phyloP scores from a whole-genome alignment of 1,139 yeast genomes.

The Taphrina confusa region DNA sequence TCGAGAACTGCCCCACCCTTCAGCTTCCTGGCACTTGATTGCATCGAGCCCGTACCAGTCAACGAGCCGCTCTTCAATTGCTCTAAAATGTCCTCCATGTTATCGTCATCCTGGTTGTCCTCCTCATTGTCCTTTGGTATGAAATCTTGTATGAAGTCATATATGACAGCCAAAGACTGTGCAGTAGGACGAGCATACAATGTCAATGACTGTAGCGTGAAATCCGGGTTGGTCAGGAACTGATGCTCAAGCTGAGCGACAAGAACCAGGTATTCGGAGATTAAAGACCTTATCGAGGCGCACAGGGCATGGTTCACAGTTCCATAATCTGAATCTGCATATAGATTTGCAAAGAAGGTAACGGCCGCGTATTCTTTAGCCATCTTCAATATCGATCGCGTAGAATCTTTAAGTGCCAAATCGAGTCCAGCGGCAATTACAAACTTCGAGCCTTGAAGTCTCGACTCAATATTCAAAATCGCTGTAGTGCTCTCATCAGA shows the following conservation, averaged over 20 bases:
- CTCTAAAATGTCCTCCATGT: conserved; percentile 44
- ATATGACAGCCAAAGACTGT: conserved; percentile 57
- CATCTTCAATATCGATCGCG: conserved; percentile 59
- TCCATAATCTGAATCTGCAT: conserved; percentile 62
- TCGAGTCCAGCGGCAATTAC: conserved; percentile 66
- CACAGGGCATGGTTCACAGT: conserved; percentile 74
- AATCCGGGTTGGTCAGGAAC: conserved; percentile 52
- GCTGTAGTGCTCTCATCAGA: conserved; percentile 40
- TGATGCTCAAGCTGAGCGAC: conserved; percentile 59
- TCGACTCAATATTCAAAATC: conserved; percentile 56
- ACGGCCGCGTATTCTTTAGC: conserved; percentile 67
- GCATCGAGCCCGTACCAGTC: conserved; percentile 41
- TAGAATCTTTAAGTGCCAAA: conserved; percentile 70
- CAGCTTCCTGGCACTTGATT: conserved; percentile 31
- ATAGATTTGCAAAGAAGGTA: conserved; percentile 58
- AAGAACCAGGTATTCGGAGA: conserved; percentile 54
- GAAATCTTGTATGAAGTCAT: conserved; percentile 53
- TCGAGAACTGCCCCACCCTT: conserved; percentile 52
- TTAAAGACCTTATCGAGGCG: conserved; percentile 55
- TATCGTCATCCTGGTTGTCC: conserved; percentile 41
- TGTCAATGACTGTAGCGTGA: conserved; percentile 56
- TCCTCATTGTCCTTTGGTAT: conserved; percentile 41
- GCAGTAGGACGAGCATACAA: conserved; percentile 49
- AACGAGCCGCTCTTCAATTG: conserved; percentile 42
- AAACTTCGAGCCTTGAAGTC: conserved; percentile 50